Base-by-base conservation (phyloP, 1,284 basidiomycete genomes). In the Erythrobasidium hasegawianum region DNA sequence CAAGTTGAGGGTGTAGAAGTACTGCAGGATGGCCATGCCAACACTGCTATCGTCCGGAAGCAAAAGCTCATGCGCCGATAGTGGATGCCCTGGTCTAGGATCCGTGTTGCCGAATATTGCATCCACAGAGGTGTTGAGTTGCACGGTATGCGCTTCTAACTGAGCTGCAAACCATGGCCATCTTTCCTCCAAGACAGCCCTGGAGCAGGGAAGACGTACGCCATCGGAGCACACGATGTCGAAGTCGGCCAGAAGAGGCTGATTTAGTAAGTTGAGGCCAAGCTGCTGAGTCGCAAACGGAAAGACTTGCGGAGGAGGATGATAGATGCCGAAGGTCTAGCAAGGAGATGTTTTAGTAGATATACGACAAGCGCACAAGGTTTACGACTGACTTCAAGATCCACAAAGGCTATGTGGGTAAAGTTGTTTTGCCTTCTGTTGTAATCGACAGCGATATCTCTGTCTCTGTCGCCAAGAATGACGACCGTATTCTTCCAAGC, bases 141-240 rank as follows among this genome's bases (percentile, higher is more conserved):
- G 38, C 24, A 33, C 27, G 4, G 41, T 54, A 13, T 68, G 27
- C 0, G 59, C 16, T 29, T 53, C 49, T 1, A 76, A 68, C 38
- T 91, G 86, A 59, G 86, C 83, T 67, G 84, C 85, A 81, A 97
- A 94, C 94, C 94, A 97, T 0, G 87, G 85, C 94, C 94, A 97
- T 14, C 93, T 83, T 43, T 88, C 86, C 75, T 90, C 87, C 20
- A 97, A 80, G 18, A 91, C 78, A 74, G 84, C 86, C 49, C 90
- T 83, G 22, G 90, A 91, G 76, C 90, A 94, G 53, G 83, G 80
- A 68, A 97, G 84, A 70, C 83, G 83, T 65, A 90, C 83, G 0
- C 90, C 90, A 76, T 97, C 94, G 69, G 93, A 89, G 75, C 89
- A 92, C 16, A 96, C 80, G 64, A 97, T 81, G 75, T 93, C 90